phyloP scores from a whole-genome alignment of 768 basidiomycete species.

The Phanerochaete sordida region DNA sequence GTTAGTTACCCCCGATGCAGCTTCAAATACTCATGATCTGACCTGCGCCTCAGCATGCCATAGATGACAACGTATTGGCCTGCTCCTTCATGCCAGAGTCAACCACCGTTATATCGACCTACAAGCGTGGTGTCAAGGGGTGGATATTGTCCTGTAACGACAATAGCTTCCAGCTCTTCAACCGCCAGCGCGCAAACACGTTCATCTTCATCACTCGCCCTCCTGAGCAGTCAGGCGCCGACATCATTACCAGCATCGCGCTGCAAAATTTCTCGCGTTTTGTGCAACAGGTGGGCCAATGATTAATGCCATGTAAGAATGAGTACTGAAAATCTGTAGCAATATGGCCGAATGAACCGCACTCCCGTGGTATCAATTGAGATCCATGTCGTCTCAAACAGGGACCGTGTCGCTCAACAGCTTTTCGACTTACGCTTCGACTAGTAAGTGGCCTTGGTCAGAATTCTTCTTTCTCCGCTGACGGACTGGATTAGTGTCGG shows the following conservation, averaged over 20 bases:
- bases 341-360: conserved; percentile 56
- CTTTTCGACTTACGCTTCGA: conserved; percentile 67
- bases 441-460: conserved; percentile 42
- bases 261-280: conserved; percentile 54
- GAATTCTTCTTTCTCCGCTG: conserved; percentile 17
- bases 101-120: conserved; percentile 43
- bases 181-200: conserved; percentile 47
- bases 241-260: conserved; percentile 57
- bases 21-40: background rate
- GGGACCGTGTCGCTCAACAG: conserved; percentile 63
- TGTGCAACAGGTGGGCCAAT: conserved; percentile 44
- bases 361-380: conserved; percentile 51
- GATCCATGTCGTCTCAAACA: conserved; percentile 66
- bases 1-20: conserved; percentile 4
- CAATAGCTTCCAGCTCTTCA: conserved; percentile 55
- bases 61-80: conserved; percentile 56
- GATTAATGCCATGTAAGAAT: background rate
- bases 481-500: conserved; percentile 27
- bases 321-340: conserved; percentile 31
- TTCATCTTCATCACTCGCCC: conserved; percentile 56
- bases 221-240: conserved; percentile 39
- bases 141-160: conserved; percentile 57
- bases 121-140: conserved; percentile 47
- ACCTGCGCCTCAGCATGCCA: conserved; percentile 51
- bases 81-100: conserved; percentile 59